Conservation (phyloP, 202 grass and related monocot species). For the Alloteropsis angusta region DNA sequence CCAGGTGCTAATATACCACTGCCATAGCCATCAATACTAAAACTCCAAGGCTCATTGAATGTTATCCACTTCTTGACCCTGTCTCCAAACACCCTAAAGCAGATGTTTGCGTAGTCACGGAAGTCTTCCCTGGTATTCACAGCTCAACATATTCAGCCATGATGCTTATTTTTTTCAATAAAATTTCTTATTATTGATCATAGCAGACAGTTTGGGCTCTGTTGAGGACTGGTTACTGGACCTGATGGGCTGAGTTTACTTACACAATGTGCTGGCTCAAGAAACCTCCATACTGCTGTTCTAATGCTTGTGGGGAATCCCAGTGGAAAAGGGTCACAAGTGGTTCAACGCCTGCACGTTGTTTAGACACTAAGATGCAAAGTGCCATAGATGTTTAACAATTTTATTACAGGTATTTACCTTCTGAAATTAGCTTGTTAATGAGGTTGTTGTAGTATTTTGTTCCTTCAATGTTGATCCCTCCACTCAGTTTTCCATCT, state of each 20-base stretch:
- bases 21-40: conserved; percentile 47
- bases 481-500: conserved; percentile 57
- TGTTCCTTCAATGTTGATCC: conserved; percentile 57
- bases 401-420: conserved; percentile 12
- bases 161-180: conserved; percentile 9
- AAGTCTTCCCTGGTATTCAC: conserved; percentile 61
- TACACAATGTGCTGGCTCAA: conserved; percentile 58
- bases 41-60: conserved; percentile 74
- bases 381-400: background rate
- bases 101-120: conserved; percentile 50
- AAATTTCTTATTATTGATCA: conserved; percentile 11
- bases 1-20: conserved; percentile 54
- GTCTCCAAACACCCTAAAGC: conserved; percentile 70
- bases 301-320: conserved; percentile 71
- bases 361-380: conserved; percentile 1
- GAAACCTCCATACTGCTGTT: conserved; percentile 62
- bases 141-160: background rate
- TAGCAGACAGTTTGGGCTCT: background rate
- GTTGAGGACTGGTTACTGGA: background rate
- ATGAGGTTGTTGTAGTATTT: conserved; percentile 77
- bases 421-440: conserved; percentile 57
- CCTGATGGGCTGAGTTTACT: conserved; percentile 24
- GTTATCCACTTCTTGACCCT: conserved; percentile 81
- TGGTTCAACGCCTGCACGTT: conserved; percentile 52
- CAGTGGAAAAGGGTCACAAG: conserved; percentile 82